Evolutionary conservation across 306 rosid species (phyloP).

Genomic region (Quercus agrifolia): DNA sequence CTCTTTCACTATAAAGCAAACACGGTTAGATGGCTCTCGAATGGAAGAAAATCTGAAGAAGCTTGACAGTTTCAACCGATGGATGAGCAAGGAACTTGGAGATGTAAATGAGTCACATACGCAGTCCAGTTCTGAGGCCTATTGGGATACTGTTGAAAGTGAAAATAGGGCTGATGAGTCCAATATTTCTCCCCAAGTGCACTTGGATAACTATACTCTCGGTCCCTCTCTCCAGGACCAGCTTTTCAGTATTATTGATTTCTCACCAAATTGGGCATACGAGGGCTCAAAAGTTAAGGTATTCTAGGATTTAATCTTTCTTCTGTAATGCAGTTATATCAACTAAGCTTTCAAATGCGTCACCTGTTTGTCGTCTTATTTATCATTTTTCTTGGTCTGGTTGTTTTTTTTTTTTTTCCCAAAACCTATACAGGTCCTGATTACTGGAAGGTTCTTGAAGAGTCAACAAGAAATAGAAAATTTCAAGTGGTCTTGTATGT

Average conservation of each 20-base stretch:
- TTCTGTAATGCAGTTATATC: slow-evolving; percentile 7
- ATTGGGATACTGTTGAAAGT: slow-evolving; percentile 67
- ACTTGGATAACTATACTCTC: slow-evolving; percentile 48
- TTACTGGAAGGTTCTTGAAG: slow-evolving; percentile 69
- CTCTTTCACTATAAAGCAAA: slow-evolving; percentile 31
- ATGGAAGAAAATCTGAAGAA: slow-evolving; percentile 57
- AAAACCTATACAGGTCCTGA: slow-evolving; percentile 50
- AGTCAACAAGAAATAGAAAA: slow-evolving; percentile 47
- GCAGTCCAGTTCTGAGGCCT: slow-evolving; percentile 50
- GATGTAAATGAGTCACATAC: slow-evolving; percentile 62
- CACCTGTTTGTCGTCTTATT: slow-evolving; percentile 13
- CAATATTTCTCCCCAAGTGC: slow-evolving; percentile 47
- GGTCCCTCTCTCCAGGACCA: slow-evolving; percentile 76
- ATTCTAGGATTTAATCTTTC: slow-evolving; percentile 18
- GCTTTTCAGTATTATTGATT: slow-evolving; percentile 79
- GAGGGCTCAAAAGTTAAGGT: slow-evolving; percentile 72
- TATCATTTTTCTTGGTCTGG: slow-evolving; percentile 12
- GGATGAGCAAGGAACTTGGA: slow-evolving; percentile 82
- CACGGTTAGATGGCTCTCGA: slow-evolving; percentile 38
- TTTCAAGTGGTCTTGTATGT: slow-evolving; percentile 84
- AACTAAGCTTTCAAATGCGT: not conserved
- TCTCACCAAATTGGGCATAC: slow-evolving; percentile 77
- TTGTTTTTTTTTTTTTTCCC: slow-evolving; percentile 3
- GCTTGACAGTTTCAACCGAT: slow-evolving; percentile 78
- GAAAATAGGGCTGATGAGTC: slow-evolving; percentile 50